These are phyloP conservation scores for Gonapodya sp. DNA, from an alignment of 192 early-diverging fungal species.

Conservation along the genomic window DNA sequence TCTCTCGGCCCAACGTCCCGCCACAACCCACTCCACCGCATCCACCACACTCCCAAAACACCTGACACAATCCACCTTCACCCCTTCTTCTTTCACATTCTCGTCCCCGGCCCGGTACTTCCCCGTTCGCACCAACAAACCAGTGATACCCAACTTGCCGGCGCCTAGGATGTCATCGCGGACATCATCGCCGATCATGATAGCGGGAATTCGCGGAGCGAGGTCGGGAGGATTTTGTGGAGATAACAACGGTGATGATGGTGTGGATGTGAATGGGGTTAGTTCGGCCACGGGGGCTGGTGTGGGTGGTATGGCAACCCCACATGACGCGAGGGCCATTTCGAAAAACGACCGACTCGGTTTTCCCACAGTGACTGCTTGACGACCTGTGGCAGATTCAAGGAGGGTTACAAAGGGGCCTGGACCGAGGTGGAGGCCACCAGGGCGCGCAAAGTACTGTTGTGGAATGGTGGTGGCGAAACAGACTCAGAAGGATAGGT, in stretches of 20 bases:
- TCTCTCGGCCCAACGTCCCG: no score
- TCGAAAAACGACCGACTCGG: slow-evolving; percentile 67
- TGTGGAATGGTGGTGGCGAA: neutral
- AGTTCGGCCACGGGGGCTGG: no score
- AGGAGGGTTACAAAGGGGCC: slow-evolving; percentile 82
- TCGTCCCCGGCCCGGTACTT: slow-evolving; percentile 76
- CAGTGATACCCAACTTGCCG: slow-evolving; percentile 55
- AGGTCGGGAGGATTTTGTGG: neutral
- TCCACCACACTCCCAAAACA: neutral
- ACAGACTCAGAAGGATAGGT: no score
- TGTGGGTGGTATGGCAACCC: no score
- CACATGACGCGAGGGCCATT: slow-evolving; percentile 63
- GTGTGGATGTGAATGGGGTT: neutral
- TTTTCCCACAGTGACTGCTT: slow-evolving; percentile 69
- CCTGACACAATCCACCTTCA: slow-evolving; percentile 41
- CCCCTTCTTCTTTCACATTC: slow-evolving; percentile 25
- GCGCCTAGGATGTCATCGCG: slow-evolving; percentile 73
- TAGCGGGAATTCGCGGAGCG: slow-evolving; percentile 41
- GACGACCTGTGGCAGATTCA: slow-evolving; percentile 37
- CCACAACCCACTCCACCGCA: neutral
- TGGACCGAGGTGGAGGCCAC: slow-evolving; percentile 66
- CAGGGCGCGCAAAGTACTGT: slow-evolving; percentile 52
- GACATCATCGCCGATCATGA: slow-evolving; percentile 85
- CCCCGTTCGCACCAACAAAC: slow-evolving; percentile 60
- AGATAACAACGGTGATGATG: neutral